Base-by-base conservation (phyloP, 2,329 filamentous ascomycete genomes). In the Epichloe coenophiala region DNA sequence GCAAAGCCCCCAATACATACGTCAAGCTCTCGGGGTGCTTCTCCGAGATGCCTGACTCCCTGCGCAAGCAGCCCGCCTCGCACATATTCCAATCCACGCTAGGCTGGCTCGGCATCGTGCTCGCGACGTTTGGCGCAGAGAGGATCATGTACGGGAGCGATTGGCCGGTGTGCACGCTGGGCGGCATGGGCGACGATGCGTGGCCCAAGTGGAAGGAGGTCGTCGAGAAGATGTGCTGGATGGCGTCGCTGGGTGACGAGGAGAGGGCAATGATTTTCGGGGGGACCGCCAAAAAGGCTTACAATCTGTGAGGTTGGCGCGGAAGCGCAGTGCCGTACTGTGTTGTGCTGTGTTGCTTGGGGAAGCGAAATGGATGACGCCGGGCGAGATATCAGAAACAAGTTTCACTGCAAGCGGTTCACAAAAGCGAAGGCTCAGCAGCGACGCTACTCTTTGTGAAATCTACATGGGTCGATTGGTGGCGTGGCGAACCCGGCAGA, bases 11-110 rank as follows among this genome's bases (percentile, higher is more conserved):
- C 46, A 76, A 73, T 47, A 81, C 83, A n/a, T 94, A 85, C 70
- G 86, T 96, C 77, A 95, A 96, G 71, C 77, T 96, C n/a, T 91
- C 86, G 0, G 91, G 91, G 7, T 79, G 76, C 45, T 90, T 96
- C 65, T 81, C 84, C 17, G 88, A 95, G 68, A 81, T 96, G 67
- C 75, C 81, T 3, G 71, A 73, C 45, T 65, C 71, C 11, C 68
- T 82, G 56, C 72, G 71, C 58, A 63, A 37, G 23, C 69, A 73
- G 27, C 64, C 73, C 9, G 63, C 74, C 36, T 69, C 76, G 51
- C 73, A 78, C 37, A 76, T 88, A 51, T 81, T 87, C 56, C 70
- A 76, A 54, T 74, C 75, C 40, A 72, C 86, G 19, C 72, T 76
- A 52, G 82, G 83, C 23, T 94, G 87, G 83, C 76, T 88, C 2